A percentile compares a stretch with the other conserved stretches of the same genome.
These are phyloP conservation scores for Aspergillus baeticus DNA, from an alignment of 495 filamentous ascomycete genomes.

Conservation along the genomic window DNA sequence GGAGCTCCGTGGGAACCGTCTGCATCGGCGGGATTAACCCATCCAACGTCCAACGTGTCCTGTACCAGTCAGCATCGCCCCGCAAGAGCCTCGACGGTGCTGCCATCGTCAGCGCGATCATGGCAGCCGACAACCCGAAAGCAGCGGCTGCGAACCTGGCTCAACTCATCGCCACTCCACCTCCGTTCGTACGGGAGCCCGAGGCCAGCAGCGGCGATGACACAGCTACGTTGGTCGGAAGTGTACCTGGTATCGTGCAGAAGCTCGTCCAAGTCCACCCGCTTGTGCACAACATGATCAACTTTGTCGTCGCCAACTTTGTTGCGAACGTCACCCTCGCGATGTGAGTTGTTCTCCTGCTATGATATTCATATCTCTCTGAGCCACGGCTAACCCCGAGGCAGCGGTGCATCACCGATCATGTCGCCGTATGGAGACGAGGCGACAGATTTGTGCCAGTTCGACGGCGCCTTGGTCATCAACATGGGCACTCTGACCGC, in stretches of 20 bases:
- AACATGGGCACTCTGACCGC: slow-evolving; percentile 92
- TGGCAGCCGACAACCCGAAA: slow-evolving; percentile 66
- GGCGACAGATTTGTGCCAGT: slow-evolving; percentile 68
- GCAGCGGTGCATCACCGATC: slow-evolving; percentile 79
- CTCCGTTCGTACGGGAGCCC: slow-evolving; percentile 43
- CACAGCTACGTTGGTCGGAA: slow-evolving; percentile 37
- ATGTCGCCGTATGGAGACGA: slow-evolving; percentile 89
- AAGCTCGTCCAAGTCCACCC: slow-evolving; percentile 62
- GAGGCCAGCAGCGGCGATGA: slow-evolving; percentile 25
- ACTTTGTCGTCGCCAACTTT: slow-evolving; percentile 89
- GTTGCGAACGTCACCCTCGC: slow-evolving; percentile 85
- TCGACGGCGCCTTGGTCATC: slow-evolving; percentile 72
- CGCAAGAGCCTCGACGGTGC: slow-evolving; percentile 68
- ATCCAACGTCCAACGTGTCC: slow-evolving; percentile 69
- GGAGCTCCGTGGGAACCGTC: slow-evolving; percentile 57
- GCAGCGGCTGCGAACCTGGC: slow-evolving; percentile 56
- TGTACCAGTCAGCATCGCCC: slow-evolving; percentile 58
- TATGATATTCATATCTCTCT: background rate
- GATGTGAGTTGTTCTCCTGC: slow-evolving; percentile 44
- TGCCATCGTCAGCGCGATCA: slow-evolving; percentile 87
- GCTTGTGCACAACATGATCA: slow-evolving; percentile 95
- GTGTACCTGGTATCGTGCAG: slow-evolving; percentile 56
- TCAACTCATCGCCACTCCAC: slow-evolving; percentile 45
- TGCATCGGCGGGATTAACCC: slow-evolving; percentile 88
- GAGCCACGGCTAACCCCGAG: background rate